Evolutionary conservation across 352 stramenopile species (phyloP), one percentile per base, ranked within the genome.

Genomic region (Halophytophthora polymorphica): DNA sequence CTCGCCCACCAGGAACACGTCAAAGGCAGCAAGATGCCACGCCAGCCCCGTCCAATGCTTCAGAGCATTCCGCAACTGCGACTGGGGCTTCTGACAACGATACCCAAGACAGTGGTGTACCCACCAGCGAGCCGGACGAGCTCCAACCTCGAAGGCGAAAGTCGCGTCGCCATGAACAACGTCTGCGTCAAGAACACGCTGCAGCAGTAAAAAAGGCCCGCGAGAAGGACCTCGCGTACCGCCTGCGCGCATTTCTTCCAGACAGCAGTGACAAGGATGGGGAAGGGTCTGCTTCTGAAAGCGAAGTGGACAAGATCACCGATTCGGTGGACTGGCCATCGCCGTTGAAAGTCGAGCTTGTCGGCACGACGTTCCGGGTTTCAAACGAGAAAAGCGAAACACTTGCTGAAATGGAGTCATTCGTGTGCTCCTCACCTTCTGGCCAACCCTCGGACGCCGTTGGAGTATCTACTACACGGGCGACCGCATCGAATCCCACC

Each of bases 111-210:
- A 78, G 61, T 23, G 58, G 46, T 2, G 49, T 55, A 8, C 53
- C 59, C 1, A 51, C 52, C 21, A 62, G 39, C 13, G 73, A 74
- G 36, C 12, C 61, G 2, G 55, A 68, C n/a, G 56, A 69, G 28
- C 41, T 54, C 6, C 56, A 62, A 1, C 62, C 73, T 0, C 54
- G 56, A 33, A 61, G 80, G 28, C 66, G 80, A 38, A 88, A 88
- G 45, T 88, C 80, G 2, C 72, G 77, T 6, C 73, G 80, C 15
- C 64, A 90, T 29, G 71, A 88, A 54, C 71, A 89, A 46, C 66
- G 74, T 42, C 45, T 88, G 33, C 72, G 77, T 19, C 75, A 89
- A 56, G 80, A 90, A 29, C 76, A 89, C 49, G 77, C 73, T 35
- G 69, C 76, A 2, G 80, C 80, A 22, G 63, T 80, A 2, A 90